Base-by-base conservation (phyloP, 1,284 basidiomycete species). In the Erythrobasidium hasegawianum region DNA sequence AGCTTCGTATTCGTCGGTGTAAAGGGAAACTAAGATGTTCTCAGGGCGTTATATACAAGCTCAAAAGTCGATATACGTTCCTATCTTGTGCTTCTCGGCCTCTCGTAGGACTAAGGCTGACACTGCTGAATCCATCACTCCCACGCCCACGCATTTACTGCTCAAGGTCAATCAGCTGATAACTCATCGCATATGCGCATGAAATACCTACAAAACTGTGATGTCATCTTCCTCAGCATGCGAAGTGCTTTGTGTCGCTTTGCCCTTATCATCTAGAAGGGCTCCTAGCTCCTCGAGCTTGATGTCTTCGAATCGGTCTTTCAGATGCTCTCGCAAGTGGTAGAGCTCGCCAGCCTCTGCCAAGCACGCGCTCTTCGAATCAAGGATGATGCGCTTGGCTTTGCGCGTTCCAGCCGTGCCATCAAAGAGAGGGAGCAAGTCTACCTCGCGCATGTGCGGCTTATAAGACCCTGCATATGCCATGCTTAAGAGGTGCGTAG, bases 311-410 rank as follows among this genome's bases (percentile, higher is more conserved):
- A 43, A 38, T 9, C 43, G 38, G 4, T 11, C 27, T 2, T 2
- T 18, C 33, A 16, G 26, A 13, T 18, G 27, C 4, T 49, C 52
- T 24, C 39, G 4, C 16, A 65, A 38, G 24, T 47, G 62, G 8
- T 72, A 68, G 16, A 74, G 59, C 57, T 74, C 73, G 18, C 73
- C 73, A 0, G 73, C 69, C 61, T 74, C 73, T 16, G 68, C 39
- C 24, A 72, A 53, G 45, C 72, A 73, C 4, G 72, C 72, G 2
- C 24, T 3, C 20, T 60, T 57, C 1, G 66, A 69, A 57, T 74
- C 73, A 50, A 73, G 71, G 59, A 73, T 69, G 41, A 74, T 57
- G 22, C 45, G 53, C 0, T 67, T 69, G 11, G n/a, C n/a, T n/a
- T n/a, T n/a, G n/a, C n/a, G n/a, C n/a, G n/a, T n/a, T n/a, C n/a